Conservation (phyloP, 2,329 filamentous ascomycete species). For the Periconia sp. region DNA sequence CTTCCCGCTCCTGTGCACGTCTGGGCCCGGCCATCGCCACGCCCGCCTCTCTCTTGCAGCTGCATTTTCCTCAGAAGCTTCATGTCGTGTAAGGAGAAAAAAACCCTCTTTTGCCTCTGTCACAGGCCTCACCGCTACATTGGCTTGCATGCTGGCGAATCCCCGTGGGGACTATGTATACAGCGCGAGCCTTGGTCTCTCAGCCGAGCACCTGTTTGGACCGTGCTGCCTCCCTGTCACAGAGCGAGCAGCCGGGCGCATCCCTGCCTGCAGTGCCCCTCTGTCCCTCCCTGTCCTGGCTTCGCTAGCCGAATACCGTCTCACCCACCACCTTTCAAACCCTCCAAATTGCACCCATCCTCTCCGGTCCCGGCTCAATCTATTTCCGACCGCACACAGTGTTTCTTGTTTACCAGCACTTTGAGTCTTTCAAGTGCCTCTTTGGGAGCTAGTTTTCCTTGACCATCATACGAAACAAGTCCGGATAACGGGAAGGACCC, state of each 20-base stretch:
- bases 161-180: neutral
- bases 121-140: conserved; percentile 7
- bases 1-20: neutral
- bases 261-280: too few relatives aligned
- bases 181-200: neutral
- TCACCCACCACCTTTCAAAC: neutral
- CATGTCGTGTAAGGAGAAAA: neutral
- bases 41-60: neutral
- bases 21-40: neutral
- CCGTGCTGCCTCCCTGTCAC: neutral
- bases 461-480: neutral
- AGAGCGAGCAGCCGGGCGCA: conserved; percentile 3
- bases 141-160: neutral
- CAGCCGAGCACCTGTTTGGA: neutral
- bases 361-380: conserved; percentile 13
- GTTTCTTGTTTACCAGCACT: neutral
- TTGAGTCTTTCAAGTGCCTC: neutral
- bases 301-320: conserved; percentile 2
- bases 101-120: conserved; percentile 1
- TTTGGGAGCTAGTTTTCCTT: too few relatives aligned
- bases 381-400: conserved; percentile 9
- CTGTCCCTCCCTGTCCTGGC: neutral
- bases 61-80: neutral
- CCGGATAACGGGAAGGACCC: conserved; percentile 8
- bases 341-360: neutral